Percentiles rank a stretch among this genome's conserved stretches.
Conservation (phyloP, 352 stramenopile genomes). For the Globisporangium lucens region DNA sequence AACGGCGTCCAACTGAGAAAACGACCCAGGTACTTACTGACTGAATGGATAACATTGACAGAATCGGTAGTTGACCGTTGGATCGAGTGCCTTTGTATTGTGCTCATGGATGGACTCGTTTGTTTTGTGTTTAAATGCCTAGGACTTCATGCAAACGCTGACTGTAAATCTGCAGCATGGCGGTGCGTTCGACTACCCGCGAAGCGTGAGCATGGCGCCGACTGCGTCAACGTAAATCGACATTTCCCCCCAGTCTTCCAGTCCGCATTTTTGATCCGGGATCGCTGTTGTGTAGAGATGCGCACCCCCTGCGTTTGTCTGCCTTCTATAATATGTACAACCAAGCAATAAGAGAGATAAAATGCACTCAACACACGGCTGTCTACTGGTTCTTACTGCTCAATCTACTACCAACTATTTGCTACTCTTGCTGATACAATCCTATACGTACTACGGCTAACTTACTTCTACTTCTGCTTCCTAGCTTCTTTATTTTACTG, state of each 20-base stretch:
- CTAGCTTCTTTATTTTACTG: constrained; percentile 3
- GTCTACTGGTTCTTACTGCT: background rate
- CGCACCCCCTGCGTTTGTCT: background rate
- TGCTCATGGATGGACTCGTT: too few species aligned
- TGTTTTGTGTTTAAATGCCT: constrained; percentile 1
- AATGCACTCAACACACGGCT: background rate
- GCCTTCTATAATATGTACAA: background rate
- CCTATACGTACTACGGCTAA: background rate
- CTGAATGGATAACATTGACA: too few species aligned
- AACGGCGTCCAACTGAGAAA: constrained; percentile 67
- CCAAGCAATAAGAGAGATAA: background rate
- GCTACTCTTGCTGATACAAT: background rate
- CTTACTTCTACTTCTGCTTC: background rate
- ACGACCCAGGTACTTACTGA: constrained; percentile 40
- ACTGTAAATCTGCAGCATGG: constrained; percentile 71
- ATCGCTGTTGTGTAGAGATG: background rate
- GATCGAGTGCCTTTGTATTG: too few species aligned
- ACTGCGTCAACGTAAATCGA: background rate
- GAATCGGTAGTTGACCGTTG: too few species aligned
- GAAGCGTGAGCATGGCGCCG: constrained; percentile 18
- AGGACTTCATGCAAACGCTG: constrained; percentile 86
- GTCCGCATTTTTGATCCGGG: constrained; percentile 1
- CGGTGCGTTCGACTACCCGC: constrained; percentile 48
- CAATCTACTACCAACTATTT: background rate
- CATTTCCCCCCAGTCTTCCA: background rate